Evolutionary conservation across 352 stramenopile genomes (phyloP).

Genomic region (Pythium periplocum): DNA sequence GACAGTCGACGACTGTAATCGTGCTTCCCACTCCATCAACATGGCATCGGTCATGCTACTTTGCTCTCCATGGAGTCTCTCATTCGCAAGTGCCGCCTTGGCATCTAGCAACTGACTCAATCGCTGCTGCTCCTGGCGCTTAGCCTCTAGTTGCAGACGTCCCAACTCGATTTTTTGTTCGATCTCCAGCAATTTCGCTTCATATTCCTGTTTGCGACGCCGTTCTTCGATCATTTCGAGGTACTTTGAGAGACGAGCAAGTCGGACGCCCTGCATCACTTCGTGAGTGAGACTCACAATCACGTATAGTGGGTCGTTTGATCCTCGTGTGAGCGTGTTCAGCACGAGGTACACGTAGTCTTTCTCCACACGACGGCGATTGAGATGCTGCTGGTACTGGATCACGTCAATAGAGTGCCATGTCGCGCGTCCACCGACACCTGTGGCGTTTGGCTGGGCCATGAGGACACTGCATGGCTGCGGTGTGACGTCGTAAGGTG

Average conservation of each 20-base stretch:
- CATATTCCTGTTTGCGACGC: conserved; percentile 39
- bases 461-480: conserved; percentile 44
- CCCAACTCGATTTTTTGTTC: conserved; percentile 62
- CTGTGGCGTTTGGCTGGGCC: conserved; percentile 47
- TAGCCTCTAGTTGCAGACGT: conserved; percentile 45
- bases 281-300: conserved; percentile 50
- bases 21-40: conserved; percentile 42
- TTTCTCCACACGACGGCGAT: conserved; percentile 38
- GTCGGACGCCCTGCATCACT: conserved; percentile 37
- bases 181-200: conserved; percentile 52
- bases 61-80: conserved; percentile 19
- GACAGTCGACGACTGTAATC: conserved; percentile 38
- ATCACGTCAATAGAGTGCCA: conserved; percentile 47
- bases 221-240: conserved; percentile 37
- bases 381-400: conserved; percentile 23
- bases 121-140: conserved; percentile 57
- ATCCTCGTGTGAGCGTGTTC: conserved; percentile 34
- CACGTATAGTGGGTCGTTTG: conserved; percentile 42
- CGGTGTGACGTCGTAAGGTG: conserved; percentile 39
- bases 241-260: conserved; percentile 35
- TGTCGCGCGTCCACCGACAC: conserved; percentile 54
- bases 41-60: conserved; percentile 12
- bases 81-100: conserved; percentile 21
- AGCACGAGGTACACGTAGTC: conserved; percentile 51
- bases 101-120: conserved; percentile 46